phyloP scores from a whole-genome alignment of 768 basidiomycete genomes.

The Termitomyces heimii region DNA sequence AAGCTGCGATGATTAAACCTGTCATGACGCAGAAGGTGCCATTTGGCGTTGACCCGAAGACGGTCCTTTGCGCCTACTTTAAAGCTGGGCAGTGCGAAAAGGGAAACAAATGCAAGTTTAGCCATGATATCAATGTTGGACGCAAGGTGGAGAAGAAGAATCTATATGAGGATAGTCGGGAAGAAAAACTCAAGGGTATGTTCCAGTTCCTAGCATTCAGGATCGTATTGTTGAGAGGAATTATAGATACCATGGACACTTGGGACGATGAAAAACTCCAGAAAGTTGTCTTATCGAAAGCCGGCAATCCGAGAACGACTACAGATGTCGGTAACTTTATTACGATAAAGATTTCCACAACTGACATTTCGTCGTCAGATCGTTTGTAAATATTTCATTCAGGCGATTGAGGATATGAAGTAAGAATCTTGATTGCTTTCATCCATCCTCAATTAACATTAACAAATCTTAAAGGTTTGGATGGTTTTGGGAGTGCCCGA shows the following conservation, averaged over 20 bases:
- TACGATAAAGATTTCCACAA: neutral
- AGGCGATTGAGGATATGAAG: conserved; percentile 91
- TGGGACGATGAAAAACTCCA: conserved; percentile 96
- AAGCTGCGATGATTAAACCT: conserved; percentile 77
- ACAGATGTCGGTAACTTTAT: conserved; percentile 64
- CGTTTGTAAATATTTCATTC: conserved; percentile 96
- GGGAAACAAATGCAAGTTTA: conserved; percentile 95
- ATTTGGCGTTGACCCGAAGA: conserved; percentile 96
- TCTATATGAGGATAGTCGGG: conserved; percentile 83
- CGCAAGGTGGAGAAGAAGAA: conserved; percentile 95
- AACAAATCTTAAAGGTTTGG: conserved; percentile 50
- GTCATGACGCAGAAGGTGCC: conserved; percentile 83
- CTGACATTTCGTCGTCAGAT: conserved; percentile 45
- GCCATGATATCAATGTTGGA: conserved; percentile 85
- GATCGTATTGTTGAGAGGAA: neutral
- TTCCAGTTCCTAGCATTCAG: neutral
- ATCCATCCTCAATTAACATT: neutral
- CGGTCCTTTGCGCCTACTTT: conserved; percentile 85
- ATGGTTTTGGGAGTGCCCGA: conserved; percentile 97
- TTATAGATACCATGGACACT: conserved; percentile 88
- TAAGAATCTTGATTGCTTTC: conserved; percentile 23
- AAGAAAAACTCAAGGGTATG: conserved; percentile 72
- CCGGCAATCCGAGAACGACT: conserved; percentile 85
- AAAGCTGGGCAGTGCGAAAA: conserved; percentile 94
- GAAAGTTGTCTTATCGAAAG: conserved; percentile 80